Evolutionary conservation across 352 stramenopile genomes (phyloP), one percentile per base, ranked within the genome.

Genomic region (Elongisporangium anandrum): DNA sequence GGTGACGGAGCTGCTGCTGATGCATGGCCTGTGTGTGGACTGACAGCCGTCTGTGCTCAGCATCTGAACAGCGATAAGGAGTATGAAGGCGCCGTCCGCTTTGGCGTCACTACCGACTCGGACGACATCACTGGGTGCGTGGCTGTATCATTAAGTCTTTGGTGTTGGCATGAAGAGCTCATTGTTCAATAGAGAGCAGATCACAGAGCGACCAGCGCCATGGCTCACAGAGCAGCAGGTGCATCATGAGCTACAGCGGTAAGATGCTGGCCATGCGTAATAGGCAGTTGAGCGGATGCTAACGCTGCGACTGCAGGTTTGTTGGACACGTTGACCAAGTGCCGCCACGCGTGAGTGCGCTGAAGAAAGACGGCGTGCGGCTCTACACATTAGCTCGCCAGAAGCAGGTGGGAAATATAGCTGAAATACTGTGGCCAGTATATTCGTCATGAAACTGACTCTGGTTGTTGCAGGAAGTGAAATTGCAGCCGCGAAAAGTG

Each of bases 111-210:
- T 0, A 95, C 87, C 8, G 68, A 80, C 65, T 79, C 85, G 23
- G 87, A 96, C 68, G 87, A 96, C 56, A 82, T 94, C 60, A 92
- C 80, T 6, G 87, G 78, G 81, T 88, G 54, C 16, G 60, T 15
- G 16, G 8, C 22, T 51, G 17, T 21, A 20, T 1, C 29, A 10
- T 34, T 10, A n/a, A 8, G 24, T 34, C 49, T 41, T 13, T 41
- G 29, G 29, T 41, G 29, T 34, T 34, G 24, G 24, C 24, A 34
- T 7, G 24, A 34, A 34, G 24, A 34, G 9, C 29, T 41, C 29
- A 41, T 41, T 41, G 9, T 41, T 15, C 17, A 26, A 9, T 45
- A 88, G 86, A 2, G 63, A 84, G 17, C 48, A 89, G 10, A 47
- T 89, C 20, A 74, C 73, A 1, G 64, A 90, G 57, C 65, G 59